Evolutionary conservation across 768 basidiomycete species (phyloP).

Genomic region (Chalciporus piperatus): DNA sequence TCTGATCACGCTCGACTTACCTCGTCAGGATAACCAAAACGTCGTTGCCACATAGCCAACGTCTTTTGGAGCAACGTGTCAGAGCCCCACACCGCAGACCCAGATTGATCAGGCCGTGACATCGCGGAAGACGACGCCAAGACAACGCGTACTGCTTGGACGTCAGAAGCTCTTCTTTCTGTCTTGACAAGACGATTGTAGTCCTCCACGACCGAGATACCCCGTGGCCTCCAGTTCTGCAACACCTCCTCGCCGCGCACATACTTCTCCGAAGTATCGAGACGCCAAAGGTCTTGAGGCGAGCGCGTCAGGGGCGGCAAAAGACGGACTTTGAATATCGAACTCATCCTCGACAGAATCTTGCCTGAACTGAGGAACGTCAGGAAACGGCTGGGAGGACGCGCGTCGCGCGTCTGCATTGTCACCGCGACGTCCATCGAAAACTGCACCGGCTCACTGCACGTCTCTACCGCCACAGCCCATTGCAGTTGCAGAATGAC

Average conservation of each 20-base stretch:
- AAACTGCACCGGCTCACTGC: conserved; percentile 85
- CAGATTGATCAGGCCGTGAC: conserved; percentile 47
- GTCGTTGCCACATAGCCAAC: conserved; percentile 79
- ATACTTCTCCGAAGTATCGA: conserved; percentile 94
- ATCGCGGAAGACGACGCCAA: conserved; percentile 49
- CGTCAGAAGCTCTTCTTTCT: conserved; percentile 79
- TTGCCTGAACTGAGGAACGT: conserved; percentile 77
- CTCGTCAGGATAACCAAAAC: conserved; percentile 71
- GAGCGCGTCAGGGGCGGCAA: conserved; percentile 84
- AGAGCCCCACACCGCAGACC: conserved; percentile 58
- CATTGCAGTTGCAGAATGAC: conserved; percentile 76
- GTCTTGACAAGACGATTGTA: conserved; percentile 68
- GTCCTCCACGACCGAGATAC: conserved; percentile 87
- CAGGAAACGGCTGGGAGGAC: conserved; percentile 74
- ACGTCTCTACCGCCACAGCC: conserved; percentile 79
- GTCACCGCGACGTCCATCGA: conserved; percentile 81
- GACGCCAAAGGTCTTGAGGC: conserved; percentile 86
- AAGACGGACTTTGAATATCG: conserved; percentile 80
- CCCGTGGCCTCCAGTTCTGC: conserved; percentile 81
- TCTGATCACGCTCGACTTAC: conserved; percentile 40
- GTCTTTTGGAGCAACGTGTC: conserved; percentile 65
- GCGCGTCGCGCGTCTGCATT: conserved; percentile 81
- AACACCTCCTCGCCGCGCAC: conserved; percentile 89
- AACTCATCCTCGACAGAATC: conserved; percentile 73
- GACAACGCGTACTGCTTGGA: conserved; percentile 83